Evolutionary conservation across 495 filamentous ascomycete genomes (phyloP).

Genomic region (Trypethelium eluteriae): DNA sequence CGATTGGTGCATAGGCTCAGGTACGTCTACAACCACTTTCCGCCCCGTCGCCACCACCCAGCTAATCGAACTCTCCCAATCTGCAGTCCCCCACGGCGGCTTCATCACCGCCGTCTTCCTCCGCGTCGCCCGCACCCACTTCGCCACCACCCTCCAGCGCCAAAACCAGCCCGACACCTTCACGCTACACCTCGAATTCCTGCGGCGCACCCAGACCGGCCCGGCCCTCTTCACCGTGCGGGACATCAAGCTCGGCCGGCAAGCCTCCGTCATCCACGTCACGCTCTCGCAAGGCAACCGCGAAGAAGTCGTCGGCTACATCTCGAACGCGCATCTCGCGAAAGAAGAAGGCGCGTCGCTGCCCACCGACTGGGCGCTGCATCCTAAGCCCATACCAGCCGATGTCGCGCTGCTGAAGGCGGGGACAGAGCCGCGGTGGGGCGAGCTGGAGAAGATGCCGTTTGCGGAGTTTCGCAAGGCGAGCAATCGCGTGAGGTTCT

Average conservation of each 20-base stretch:
- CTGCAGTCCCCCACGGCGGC: slow-evolving; percentile 73
- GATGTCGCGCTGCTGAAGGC: slow-evolving; percentile 37
- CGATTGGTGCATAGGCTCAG: slow-evolving; percentile 67
- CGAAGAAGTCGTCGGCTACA: slow-evolving; percentile 59
- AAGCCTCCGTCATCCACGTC: slow-evolving; percentile 62
- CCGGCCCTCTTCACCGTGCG: slow-evolving; percentile 56
- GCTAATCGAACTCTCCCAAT: background rate
- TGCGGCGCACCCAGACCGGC: slow-evolving; percentile 59
- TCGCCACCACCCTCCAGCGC: slow-evolving; percentile 51
- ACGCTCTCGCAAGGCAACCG: slow-evolving; percentile 51
- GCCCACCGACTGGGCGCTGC: slow-evolving; percentile 44
- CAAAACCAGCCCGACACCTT: slow-evolving; percentile 57
- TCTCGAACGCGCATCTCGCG: slow-evolving; percentile 56
- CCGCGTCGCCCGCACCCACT: slow-evolving; percentile 54
- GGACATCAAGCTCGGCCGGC: slow-evolving; percentile 64
- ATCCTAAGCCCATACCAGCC: slow-evolving; percentile 42
- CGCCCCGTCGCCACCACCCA: slow-evolving; percentile 5
- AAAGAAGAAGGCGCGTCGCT: slow-evolving; percentile 53
- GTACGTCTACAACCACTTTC: slow-evolving; percentile 33
- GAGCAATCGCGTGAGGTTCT: slow-evolving; percentile 47
- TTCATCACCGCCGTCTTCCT: slow-evolving; percentile 63
- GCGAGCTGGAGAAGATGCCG: slow-evolving; percentile 30
- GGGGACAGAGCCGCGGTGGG: slow-evolving; percentile 43
- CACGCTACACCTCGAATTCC: slow-evolving; percentile 64
- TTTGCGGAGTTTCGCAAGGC: slow-evolving; percentile 48